Conservation (phyloP, 176 grass and related monocot genomes). For the Calamus simplicifolius region DNA sequence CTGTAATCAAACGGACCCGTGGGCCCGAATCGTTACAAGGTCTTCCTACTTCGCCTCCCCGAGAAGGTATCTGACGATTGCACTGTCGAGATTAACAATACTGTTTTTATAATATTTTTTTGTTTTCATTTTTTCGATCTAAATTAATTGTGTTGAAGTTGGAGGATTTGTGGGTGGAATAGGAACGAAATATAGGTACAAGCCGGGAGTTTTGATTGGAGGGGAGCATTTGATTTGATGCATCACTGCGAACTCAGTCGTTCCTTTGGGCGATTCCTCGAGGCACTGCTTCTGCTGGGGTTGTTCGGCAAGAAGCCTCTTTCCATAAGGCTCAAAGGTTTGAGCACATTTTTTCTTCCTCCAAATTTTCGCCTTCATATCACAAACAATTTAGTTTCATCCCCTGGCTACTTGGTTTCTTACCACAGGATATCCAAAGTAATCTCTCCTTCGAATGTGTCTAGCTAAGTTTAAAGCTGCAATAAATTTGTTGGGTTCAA, state of each 20-base stretch:
- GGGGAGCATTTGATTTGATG: constrained; percentile 44
- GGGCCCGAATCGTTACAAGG: no score
- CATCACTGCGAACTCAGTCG: constrained; percentile 74
- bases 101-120: no score
- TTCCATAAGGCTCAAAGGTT: constrained; percentile 66
- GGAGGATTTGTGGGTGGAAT: constrained; percentile 1
- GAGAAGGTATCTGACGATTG: no score
- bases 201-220: constrained; percentile 53
- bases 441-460: no score
- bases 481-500: no score
- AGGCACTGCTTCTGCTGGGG: constrained; percentile 64
- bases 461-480: no score
- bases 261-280: constrained; percentile 76
- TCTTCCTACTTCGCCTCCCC: constrained; percentile 80
- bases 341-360: not conserved
- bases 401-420: no score
- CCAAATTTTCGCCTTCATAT: not conserved
- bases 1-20: no score
- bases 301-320: constrained; percentile 57
- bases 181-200: constrained; percentile 78
- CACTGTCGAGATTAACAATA: no score
- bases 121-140: not conserved
- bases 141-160: not conserved
- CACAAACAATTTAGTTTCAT: no score
- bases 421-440: no score